Conservation (phyloP, 2,329 filamentous ascomycete genomes). For the Chrysosporium keratinophilum region DNA sequence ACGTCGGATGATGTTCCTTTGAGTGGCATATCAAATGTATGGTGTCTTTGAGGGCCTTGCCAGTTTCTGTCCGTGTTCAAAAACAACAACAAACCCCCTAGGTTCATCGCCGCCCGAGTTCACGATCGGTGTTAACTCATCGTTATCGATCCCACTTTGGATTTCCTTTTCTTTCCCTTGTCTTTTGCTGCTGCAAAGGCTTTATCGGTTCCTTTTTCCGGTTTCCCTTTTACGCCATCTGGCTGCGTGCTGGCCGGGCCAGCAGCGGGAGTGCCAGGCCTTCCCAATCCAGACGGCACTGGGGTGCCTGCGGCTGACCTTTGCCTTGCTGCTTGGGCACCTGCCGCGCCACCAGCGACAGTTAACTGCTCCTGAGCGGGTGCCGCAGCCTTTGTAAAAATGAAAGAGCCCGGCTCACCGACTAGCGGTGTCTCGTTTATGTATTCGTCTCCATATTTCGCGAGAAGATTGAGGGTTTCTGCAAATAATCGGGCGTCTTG, state of each 20-base stretch:
- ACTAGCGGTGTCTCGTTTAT: constrained; percentile 54
- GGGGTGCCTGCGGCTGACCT: constrained; percentile 12
- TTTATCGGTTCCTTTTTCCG: neutral
- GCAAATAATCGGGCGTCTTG: constrained; percentile 35
- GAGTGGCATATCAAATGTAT: too few species aligned
- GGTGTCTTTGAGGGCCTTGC: too few species aligned
- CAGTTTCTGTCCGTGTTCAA: too few species aligned
- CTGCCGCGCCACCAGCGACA: neutral
- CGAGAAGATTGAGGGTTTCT: constrained; percentile 42
- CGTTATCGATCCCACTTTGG: constrained; percentile 19
- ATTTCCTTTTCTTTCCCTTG: constrained; percentile 31
- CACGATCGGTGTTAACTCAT: too few species aligned
- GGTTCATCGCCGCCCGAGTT: too few species aligned
- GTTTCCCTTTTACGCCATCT: constrained; percentile 3
- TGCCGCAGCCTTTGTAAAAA: constrained; percentile 36
- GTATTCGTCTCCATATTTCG: constrained; percentile 49
- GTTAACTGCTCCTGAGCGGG: constrained; percentile 9
- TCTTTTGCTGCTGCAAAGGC: constrained; percentile 17
- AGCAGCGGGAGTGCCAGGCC: constrained; percentile 13
- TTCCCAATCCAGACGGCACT: constrained; percentile 6
- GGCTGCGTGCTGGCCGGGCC: constrained; percentile 1
- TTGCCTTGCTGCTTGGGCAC: neutral
- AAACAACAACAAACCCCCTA: too few species aligned
- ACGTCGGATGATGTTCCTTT: too few species aligned
- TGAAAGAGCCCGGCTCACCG: constrained; percentile 54